Evolutionary conservation across 345 rosid species (phyloP).

Genomic region (Bruguiera parviflora): DNA sequence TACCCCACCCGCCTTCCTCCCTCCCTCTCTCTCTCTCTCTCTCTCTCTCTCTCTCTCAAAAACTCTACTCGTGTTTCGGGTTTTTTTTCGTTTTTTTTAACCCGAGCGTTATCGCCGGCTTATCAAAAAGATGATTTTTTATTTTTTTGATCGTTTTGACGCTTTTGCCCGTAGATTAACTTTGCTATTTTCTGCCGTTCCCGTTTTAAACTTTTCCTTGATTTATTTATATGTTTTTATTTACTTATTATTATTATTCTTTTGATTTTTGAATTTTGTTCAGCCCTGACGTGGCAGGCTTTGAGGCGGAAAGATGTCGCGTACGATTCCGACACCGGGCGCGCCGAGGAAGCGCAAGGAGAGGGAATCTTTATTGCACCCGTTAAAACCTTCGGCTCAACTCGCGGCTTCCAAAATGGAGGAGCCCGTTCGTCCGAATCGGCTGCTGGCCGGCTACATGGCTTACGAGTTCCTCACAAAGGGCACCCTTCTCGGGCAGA

Average conservation of each 20-base stretch:
- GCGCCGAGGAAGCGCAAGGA: constrained; percentile 56
- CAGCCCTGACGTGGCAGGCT: constrained; percentile 20
- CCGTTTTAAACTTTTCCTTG: neutral
- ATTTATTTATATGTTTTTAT: neutral
- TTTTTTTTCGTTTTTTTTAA: no score
- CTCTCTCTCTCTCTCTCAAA: constrained; percentile 1
- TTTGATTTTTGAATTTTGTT: no score
- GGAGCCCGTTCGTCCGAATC: constrained; percentile 27
- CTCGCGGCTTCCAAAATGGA: constrained; percentile 11
- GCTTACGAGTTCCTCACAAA: constrained; percentile 59
- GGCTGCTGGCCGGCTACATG: constrained; percentile 66
- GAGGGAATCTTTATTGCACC: constrained; percentile 25
- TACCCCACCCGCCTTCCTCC: no score
- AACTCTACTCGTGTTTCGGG: no score
- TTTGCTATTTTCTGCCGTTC: constrained; percentile 2
- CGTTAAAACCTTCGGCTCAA: constrained; percentile 11
- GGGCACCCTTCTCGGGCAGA: constrained; percentile 59
- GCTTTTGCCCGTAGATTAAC: constrained; percentile 23
- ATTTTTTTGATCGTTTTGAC: constrained; percentile 16
- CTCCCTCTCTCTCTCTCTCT: neutral
- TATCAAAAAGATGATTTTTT: constrained; percentile 6
- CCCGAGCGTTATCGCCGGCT: neutral
- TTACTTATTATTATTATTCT: no score
- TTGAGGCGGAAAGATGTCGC: constrained; percentile 30
- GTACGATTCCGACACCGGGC: constrained; percentile 31